Conservation (phyloP, 2,329 filamentous ascomycete species). For the Clarireedia homoeocarpa region DNA sequence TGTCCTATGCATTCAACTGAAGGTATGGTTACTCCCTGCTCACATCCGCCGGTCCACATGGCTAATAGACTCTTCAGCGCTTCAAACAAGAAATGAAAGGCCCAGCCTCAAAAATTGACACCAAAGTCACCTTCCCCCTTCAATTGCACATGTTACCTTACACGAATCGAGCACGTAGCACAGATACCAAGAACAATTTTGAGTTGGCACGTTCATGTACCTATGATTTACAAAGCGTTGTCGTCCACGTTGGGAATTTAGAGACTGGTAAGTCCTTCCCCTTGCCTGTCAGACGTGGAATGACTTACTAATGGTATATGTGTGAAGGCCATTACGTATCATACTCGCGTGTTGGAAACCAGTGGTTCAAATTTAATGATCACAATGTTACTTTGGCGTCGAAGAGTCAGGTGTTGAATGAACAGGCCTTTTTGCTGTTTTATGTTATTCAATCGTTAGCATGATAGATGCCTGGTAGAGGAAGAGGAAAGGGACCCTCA, state of each 20-base stretch:
- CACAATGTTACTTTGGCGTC: slow-evolving; percentile 81
- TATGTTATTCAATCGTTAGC: slow-evolving; percentile 63
- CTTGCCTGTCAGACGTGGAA: too few relatives aligned
- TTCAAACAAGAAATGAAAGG: slow-evolving; percentile 70
- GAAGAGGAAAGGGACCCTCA: too few relatives aligned
- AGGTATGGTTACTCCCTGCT: slow-evolving; percentile 44
- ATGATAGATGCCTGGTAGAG: slow-evolving; percentile 22
- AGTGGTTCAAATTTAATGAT: slow-evolving; percentile 97
- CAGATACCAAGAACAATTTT: slow-evolving; percentile 42
- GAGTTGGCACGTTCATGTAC: slow-evolving; percentile 59
- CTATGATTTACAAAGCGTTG: slow-evolving; percentile 82
- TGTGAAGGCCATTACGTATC: not conserved
- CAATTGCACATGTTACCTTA: slow-evolving; percentile 88
- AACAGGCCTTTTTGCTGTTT: slow-evolving; percentile 85
- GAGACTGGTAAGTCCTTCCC: slow-evolving; percentile 52
- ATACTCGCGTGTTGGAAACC: slow-evolving; percentile 14
- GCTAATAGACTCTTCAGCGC: slow-evolving; percentile 33
- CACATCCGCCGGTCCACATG: not conserved
- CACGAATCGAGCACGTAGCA: slow-evolving; percentile 56
- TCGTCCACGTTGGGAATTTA: slow-evolving; percentile 89
- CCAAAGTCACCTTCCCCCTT: slow-evolving; percentile 76
- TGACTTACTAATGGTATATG: not conserved
- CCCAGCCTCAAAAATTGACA: slow-evolving; percentile 79
- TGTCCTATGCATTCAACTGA: slow-evolving; percentile 85
- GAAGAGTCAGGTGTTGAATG: slow-evolving; percentile 75